phyloP scores from a whole-genome alignment of 2,329 filamentous ascomycete species.

The Clarireedia homoeocarpa region DNA sequence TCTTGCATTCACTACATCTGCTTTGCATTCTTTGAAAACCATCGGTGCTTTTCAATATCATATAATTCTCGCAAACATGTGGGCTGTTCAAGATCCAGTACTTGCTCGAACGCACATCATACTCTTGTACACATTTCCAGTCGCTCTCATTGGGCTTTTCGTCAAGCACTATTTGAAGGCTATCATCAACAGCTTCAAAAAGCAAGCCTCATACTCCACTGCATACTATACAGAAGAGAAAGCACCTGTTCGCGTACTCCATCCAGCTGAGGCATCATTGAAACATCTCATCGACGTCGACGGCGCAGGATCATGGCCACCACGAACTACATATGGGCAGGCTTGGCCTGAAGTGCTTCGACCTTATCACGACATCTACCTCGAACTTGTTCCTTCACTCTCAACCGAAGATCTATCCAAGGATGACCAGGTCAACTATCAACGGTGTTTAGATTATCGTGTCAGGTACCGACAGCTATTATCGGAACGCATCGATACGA shows the following conservation, averaged over 20 bases:
- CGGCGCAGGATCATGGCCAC: slow-evolving; percentile 23
- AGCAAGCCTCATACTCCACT: not conserved
- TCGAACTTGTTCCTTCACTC: slow-evolving; percentile 24
- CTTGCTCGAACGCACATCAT: not conserved
- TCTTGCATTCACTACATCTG: too few relatives aligned
- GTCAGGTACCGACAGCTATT: slow-evolving; percentile 1
- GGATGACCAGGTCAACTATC: slow-evolving; percentile 25
- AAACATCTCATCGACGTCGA: slow-evolving; percentile 9
- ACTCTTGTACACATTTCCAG: not conserved
- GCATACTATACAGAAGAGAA: not conserved
- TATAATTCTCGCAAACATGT: not conserved
- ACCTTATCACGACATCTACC: slow-evolving; percentile 29
- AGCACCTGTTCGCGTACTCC: not conserved
- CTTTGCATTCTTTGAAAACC: too few relatives aligned
- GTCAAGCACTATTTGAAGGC: not conserved
- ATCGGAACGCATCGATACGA: slow-evolving; percentile 1
- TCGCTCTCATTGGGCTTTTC: not conserved
- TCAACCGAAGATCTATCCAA: slow-evolving; percentile 19
- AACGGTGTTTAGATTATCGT: slow-evolving; percentile 8
- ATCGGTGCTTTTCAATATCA: not conserved
- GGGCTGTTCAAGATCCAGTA: not conserved
- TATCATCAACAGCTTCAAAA: not conserved
- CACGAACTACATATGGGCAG: slow-evolving; percentile 14
- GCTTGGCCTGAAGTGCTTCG: slow-evolving; percentile 26
- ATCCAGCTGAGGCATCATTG: not conserved